phyloP scores from a whole-genome alignment of 73 alveolate species.

The Blepharisma stoltei region DNA sequence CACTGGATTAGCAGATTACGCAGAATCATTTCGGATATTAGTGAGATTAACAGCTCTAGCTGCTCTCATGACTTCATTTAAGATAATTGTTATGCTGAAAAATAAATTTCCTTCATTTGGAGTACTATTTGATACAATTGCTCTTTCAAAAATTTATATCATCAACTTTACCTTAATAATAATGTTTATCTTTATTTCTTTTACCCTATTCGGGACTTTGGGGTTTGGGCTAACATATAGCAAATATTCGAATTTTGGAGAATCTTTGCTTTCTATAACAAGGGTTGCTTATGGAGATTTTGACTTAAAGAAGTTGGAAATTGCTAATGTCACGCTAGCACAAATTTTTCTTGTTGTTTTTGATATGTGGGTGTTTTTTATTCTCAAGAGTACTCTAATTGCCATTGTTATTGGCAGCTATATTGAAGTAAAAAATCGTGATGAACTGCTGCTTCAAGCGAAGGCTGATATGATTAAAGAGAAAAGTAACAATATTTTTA shows the following conservation, averaged over 20 bases:
- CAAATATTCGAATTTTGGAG: background rate
- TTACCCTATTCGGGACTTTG: background rate
- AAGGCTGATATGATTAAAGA: conserved; percentile 52
- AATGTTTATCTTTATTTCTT: background rate
- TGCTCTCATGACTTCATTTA: conserved; percentile 17
- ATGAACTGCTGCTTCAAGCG: conserved; percentile 54
- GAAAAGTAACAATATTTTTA: conserved; percentile 38
- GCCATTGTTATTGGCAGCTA: conserved; percentile 18
- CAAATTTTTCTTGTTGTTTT: background rate
- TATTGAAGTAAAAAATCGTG: background rate
- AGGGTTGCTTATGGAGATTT: background rate
- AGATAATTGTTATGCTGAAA: conserved; percentile 3
- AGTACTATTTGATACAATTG: conserved; percentile 10
- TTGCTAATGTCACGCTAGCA: background rate
- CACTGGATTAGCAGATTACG: background rate
- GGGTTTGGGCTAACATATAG: background rate
- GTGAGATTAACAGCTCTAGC: conserved; percentile 20
- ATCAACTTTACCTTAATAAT: conserved; percentile 11
- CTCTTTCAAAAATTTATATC: background rate
- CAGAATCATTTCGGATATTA: background rate
- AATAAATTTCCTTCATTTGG: conserved; percentile 21
- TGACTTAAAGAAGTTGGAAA: background rate
- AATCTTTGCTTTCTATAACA: background rate
- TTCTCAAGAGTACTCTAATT: background rate
- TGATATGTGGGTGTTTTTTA: background rate